phyloP scores from a whole-genome alignment of 1,284 basidiomycete genomes.

The Malassezia nana region DNA sequence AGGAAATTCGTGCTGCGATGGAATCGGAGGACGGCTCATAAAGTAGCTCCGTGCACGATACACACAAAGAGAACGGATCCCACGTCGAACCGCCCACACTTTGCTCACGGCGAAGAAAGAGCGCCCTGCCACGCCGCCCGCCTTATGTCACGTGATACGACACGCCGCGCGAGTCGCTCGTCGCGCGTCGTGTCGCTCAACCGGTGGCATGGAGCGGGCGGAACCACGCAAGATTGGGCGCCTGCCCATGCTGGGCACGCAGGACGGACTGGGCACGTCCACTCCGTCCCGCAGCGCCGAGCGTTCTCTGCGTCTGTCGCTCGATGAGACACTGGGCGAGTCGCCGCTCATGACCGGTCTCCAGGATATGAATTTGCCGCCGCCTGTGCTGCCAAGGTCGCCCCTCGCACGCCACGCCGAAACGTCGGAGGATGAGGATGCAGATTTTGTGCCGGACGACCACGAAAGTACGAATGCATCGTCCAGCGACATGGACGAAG shows the following conservation, averaged over 20 bases:
- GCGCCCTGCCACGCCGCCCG: neutral
- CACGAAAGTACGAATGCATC: neutral
- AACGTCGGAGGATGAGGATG: conserved; percentile 2
- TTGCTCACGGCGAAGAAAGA: conserved; percentile 2
- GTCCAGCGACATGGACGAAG: neutral
- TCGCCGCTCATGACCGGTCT: conserved; percentile 12
- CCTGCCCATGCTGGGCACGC: conserved; percentile 3
- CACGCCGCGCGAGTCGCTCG: neutral
- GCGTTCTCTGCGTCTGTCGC: conserved; percentile 4
- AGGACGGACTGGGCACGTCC: conserved; percentile 3
- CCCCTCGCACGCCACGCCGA: neutral
- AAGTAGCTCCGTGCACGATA: neutral
- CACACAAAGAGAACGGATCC: neutral
- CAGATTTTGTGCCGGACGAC: conserved; percentile 7
- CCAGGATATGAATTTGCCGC: conserved; percentile 1
- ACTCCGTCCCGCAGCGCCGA: neutral
- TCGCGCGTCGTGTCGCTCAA: conserved; percentile 7
- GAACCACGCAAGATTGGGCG: conserved; percentile 15
- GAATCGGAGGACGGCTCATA: conserved; percentile 17
- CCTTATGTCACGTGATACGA: conserved; percentile 6
- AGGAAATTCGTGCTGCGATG: conserved; percentile 21
- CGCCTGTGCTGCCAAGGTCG: neutral
- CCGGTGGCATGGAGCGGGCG: neutral
- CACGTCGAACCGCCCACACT: conserved; percentile 8
- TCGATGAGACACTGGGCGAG: conserved; percentile 9